phyloP scores from a whole-genome alignment of 805 yeast species.

The Lachancea lanzarotensis region DNA sequence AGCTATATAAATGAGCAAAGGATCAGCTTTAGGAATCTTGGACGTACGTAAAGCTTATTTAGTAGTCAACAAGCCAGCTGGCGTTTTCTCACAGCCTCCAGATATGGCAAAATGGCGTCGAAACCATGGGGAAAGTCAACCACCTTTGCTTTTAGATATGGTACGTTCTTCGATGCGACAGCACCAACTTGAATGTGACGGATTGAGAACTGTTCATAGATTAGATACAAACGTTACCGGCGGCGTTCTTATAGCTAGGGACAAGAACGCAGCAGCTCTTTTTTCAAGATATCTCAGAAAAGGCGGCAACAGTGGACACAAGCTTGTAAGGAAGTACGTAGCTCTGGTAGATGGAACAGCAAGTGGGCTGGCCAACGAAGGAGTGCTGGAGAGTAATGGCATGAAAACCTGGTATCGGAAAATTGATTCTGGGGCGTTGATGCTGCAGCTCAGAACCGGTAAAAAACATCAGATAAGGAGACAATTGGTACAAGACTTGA shows the following conservation, averaged over 20 bases:
- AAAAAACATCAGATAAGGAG: slow-evolving; percentile 37
- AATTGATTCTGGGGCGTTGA: slow-evolving; percentile 18
- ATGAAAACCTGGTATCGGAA: slow-evolving; percentile 16
- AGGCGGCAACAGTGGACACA: slow-evolving; percentile 35
- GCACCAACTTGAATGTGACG: background rate
- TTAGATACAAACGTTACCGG: slow-evolving; percentile 38
- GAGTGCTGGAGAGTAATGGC: slow-evolving; percentile 12
- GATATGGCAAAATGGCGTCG: slow-evolving; percentile 12
- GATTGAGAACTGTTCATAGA: slow-evolving; percentile 33
- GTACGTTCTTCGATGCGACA: slow-evolving; percentile 8
- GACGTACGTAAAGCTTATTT: slow-evolving; percentile 20
- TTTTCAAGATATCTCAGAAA: slow-evolving; percentile 30
- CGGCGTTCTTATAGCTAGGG: slow-evolving; percentile 35
- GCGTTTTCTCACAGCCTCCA: slow-evolving; percentile 32
- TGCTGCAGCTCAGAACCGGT: slow-evolving; percentile 35
- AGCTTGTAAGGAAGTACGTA: slow-evolving; percentile 33
- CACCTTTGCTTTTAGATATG: slow-evolving; percentile 18
- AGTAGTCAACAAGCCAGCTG: slow-evolving; percentile 35
- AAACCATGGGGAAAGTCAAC: slow-evolving; percentile 9
- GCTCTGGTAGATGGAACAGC: slow-evolving; percentile 19
- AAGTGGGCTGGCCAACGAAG: slow-evolving; percentile 5
- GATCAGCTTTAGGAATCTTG: background rate
- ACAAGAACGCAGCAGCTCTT: slow-evolving; percentile 27
- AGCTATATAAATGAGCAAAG: background rate
- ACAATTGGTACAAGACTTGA: slow-evolving; percentile 23